Percentiles rank a stretch among this genome's conserved stretches.
These are phyloP conservation scores for Gentiana macrophylla DNA, from an alignment of 257 asterid genomes.

Conservation along the genomic window DNA sequence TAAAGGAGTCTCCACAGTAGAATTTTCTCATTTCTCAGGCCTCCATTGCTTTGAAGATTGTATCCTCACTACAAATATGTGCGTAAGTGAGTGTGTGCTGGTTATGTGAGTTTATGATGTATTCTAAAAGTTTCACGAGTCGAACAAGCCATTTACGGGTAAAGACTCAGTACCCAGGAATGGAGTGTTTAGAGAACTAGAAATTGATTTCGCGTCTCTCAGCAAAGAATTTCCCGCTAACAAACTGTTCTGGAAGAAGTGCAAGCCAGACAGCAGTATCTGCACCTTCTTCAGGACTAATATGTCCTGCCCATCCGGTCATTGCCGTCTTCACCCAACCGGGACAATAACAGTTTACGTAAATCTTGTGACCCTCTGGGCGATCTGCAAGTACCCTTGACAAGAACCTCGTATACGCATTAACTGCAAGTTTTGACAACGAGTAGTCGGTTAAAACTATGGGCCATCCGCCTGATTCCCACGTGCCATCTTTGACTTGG, in stretches of 20 bases:
- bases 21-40: no score
- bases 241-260: constrained; percentile 40
- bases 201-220: constrained; percentile 88
- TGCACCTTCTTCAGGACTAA: constrained; percentile 82
- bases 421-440: constrained; percentile 72
- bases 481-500: constrained; percentile 67
- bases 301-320: constrained; percentile 89
- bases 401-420: constrained; percentile 60
- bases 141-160: no score
- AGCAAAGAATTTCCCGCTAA: constrained; percentile 66
- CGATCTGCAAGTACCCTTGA: constrained; percentile 30
- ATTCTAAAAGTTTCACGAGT: no score
- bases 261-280: constrained; percentile 97
- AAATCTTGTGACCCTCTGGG: constrained; percentile 57
- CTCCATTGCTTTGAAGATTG: no score
- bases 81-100: no score
- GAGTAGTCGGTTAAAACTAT: constrained; percentile 77
- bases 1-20: no score
- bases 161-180: no score
- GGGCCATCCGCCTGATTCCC: constrained; percentile 87
- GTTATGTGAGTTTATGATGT: no score
- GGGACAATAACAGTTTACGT: constrained; percentile 72
- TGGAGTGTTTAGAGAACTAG: constrained; percentile 7
- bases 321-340: constrained; percentile 97
- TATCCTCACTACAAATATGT: no score